Base-by-base conservation (phyloP, 2,329 filamentous ascomycete species). In the Keithomyces neogunnii region DNA sequence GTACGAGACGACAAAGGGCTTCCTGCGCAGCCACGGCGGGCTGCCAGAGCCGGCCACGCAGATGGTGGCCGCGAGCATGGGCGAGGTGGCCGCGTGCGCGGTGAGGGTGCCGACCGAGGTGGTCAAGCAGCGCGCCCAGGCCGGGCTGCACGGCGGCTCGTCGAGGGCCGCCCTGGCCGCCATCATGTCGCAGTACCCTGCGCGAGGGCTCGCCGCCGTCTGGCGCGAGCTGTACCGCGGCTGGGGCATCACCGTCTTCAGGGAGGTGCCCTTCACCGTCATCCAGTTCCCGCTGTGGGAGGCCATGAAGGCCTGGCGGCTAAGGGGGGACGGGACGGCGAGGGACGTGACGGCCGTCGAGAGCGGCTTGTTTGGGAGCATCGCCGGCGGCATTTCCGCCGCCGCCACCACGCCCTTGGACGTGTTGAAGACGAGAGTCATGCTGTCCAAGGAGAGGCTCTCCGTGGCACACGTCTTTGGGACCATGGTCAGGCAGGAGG, bases 251-350 rank as follows among this genome's bases (percentile, higher is more conserved):
- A 99, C 93, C 2, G 85, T 99, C 49, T 86, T 96, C 72, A 83
- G 93, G 53, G 93, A 99, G 74, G 91, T 99, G 55, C 93, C 93
- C 3, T 99, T 99, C 63, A 97, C 95, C 3, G 85, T 96, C 8
- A 87, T 99, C 56, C 93, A 99, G 69, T 99, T 99, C 66, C 93
- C 93, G 45, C 78, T 99, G 56, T 99, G 93, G 93, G 93, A 99
- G 71, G 83, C 79, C 4, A 80, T 97, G 77, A 97, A 96, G 77
- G 75, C 76, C 42, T 88, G 81, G 78, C 76, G 47, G 13, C 8
- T 28, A 39, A 47, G 32, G 54, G 55, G 3, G 54, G 48, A 3
- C 59, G 56, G 13, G 59, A 63, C 2, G 58, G 54, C 29, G n/a
- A 26, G 39, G 33, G 71, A 77, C 63, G 73, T 93, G 2, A 78